phyloP scores from a whole-genome alignment of 2,329 filamentous ascomycete species.

The Capronia coronata region DNA sequence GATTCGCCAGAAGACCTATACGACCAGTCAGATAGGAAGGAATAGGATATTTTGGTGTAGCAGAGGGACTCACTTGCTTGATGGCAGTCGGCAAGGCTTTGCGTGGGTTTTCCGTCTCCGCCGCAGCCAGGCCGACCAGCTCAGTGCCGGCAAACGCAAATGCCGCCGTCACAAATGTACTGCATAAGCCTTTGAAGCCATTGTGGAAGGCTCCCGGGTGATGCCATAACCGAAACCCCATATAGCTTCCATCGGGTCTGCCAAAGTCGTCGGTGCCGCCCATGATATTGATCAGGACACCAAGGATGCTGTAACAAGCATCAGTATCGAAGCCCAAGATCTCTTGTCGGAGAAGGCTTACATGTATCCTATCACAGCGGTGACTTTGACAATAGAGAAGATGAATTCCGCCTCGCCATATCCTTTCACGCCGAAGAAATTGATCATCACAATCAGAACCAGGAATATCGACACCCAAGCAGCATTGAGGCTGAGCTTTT shows the following conservation, averaged over 20 bases:
- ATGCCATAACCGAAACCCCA: constrained; percentile 70
- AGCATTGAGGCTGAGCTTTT: constrained; percentile 33
- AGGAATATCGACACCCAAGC: constrained; percentile 65
- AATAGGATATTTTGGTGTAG: not conserved
- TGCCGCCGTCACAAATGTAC: constrained; percentile 51
- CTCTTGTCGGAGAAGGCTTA: constrained; percentile 31
- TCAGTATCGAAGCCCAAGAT: constrained; percentile 7
- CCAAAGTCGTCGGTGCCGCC: constrained; percentile 62
- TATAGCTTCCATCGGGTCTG: constrained; percentile 64
- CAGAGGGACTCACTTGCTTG: constrained; percentile 37
- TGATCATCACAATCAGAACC: constrained; percentile 63
- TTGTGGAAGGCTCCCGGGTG: constrained; percentile 43
- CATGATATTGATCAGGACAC: constrained; percentile 60
- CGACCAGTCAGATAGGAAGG: not conserved
- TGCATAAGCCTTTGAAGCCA: constrained; percentile 49
- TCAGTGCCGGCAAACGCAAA: constrained; percentile 54
- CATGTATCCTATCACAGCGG: constrained; percentile 78
- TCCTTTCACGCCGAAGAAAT: constrained; percentile 73
- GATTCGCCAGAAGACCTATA: constrained; percentile 43
- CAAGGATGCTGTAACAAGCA: constrained; percentile 57
- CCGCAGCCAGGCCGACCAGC: constrained; percentile 48
- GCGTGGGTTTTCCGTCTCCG: constrained; percentile 48
- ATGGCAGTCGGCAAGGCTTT: constrained; percentile 45
- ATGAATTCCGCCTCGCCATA: constrained; percentile 81
- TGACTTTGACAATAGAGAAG: constrained; percentile 73